phyloP scores from a whole-genome alignment of 306 rosid species.

The Lotus japonicus region DNA sequence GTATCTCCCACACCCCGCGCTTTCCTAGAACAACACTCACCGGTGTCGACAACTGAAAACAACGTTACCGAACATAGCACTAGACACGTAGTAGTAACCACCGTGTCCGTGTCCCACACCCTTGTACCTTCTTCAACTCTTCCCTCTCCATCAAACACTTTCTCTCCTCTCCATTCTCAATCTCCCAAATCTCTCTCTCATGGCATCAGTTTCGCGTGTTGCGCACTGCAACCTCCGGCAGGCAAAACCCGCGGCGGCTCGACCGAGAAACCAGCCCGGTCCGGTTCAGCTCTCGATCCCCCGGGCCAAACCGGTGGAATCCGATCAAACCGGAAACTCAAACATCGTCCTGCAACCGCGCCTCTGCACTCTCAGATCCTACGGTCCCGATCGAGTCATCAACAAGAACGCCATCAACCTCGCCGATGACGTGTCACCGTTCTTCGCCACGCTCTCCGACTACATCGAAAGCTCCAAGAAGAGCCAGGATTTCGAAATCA shows the following conservation, averaged over 20 bases:
- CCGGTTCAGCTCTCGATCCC: constrained; percentile 42
- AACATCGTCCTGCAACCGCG: constrained; percentile 85
- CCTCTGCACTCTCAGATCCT: constrained; percentile 72
- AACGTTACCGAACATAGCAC: neutral
- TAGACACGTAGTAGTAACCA: constrained; percentile 19
- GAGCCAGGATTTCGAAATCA: constrained; percentile 83
- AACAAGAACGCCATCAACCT: constrained; percentile 29
- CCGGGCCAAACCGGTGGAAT: constrained; percentile 28
- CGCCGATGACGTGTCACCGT: constrained; percentile 41
- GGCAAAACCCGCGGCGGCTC: neutral
- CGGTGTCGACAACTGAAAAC: neutral
- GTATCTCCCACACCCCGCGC: too few species aligned
- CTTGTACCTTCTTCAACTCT: neutral
- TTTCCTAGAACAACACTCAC: too few species aligned
- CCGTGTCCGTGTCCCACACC: neutral
- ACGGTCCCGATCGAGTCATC: constrained; percentile 53
- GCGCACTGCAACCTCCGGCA: constrained; percentile 35
- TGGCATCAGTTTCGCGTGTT: constrained; percentile 44
- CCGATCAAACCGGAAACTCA: constrained; percentile 21
- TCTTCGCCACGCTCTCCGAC: constrained; percentile 68
- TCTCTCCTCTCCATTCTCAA: neutral
- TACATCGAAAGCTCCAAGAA: constrained; percentile 80
- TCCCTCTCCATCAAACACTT: neutral
- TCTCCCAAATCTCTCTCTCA: neutral
- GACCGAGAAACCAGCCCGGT: constrained; percentile 16